These are phyloP conservation scores for Leishmania lainsoni DNA, from an alignment of 208 protist genomes.

Conservation along the genomic window DNA sequence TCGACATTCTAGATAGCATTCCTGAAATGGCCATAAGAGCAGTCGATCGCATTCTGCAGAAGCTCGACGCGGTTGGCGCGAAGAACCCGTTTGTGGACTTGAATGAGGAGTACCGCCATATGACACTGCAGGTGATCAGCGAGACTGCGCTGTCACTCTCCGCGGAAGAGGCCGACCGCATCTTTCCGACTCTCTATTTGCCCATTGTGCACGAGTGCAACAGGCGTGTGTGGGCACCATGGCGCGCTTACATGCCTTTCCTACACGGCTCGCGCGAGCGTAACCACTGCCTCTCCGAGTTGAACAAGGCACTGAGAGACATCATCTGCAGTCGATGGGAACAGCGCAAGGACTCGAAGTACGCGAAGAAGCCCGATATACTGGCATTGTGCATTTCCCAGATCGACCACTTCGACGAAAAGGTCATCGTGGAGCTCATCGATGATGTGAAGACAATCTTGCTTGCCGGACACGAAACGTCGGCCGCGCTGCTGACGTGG, in stretches of 20 bases:
- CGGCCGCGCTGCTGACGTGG: slow-evolving; percentile 88
- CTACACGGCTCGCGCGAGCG: slow-evolving; percentile 69
- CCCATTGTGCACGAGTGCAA: slow-evolving; percentile 93
- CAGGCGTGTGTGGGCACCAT: slow-evolving; percentile 86
- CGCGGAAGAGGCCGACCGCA: slow-evolving; percentile 81
- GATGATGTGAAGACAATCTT: slow-evolving; percentile 93
- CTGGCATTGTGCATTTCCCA: slow-evolving; percentile 86
- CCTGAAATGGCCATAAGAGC: slow-evolving; percentile 74
- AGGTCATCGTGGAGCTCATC: slow-evolving; percentile 66
- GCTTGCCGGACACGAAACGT: slow-evolving; percentile 90
- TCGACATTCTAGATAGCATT: slow-evolving; percentile 87
- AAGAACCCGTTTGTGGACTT: slow-evolving; percentile 64
- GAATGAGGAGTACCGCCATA: slow-evolving; percentile 90
- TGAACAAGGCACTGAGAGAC: slow-evolving; percentile 76
- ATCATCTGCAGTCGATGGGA: slow-evolving; percentile 77
- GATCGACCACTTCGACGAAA: slow-evolving; percentile 57
- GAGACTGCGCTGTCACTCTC: slow-evolving; percentile 82
- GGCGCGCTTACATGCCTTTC: slow-evolving; percentile 84
- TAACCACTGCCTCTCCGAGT: slow-evolving; percentile 63
- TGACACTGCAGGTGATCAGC: slow-evolving; percentile 91
- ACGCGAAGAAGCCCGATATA: slow-evolving; percentile 58
- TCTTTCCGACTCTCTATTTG: slow-evolving; percentile 89
- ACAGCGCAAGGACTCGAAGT: slow-evolving; percentile 43
- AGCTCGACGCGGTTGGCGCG: slow-evolving; percentile 36
- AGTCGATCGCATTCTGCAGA: slow-evolving; percentile 67